Base-by-base conservation (phyloP, 2,329 filamentous ascomycete genomes). In the Clonostachys rosea region DNA sequence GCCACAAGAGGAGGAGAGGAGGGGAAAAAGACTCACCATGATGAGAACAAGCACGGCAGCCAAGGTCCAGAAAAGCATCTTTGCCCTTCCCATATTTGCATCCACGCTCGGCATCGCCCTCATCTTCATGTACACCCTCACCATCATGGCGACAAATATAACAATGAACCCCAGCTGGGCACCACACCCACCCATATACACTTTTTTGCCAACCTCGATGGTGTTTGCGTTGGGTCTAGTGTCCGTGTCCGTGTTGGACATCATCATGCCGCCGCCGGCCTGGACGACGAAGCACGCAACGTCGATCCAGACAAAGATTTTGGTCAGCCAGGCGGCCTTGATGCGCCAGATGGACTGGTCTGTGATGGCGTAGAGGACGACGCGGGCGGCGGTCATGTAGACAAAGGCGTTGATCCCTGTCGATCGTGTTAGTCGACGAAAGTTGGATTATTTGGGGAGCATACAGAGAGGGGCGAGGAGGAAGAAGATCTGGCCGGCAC, bases 261-360 rank as follows among this genome's bases (percentile, higher is more conserved):
- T 52, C 50, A 73, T 58, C 18, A 57, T 57, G 16, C 71, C 73
- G 30, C 66, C 68, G 3, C 50, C 60, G 12, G 58, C 62, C 54
- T 78, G 73, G 34, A 74, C 59, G 14, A 77, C 47, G 56, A 78
- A 77, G 13, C 68, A 70, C 34, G 69, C 36, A 14, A 76, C 53
- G 51, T 76, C 73, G 34, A 74, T 60, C 59, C 67, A 68, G 10
- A 78, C 71, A 43, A 78, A 77, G 36, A 69, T 56, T 39, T 66
- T 65, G 14, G 71, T 68, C 48, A 78, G 63, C n/a, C 60, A 60
- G 24, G 59, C 55, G 16, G 65, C 61, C 30, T 59, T 63, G 42
- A 69, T 54, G 9, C 64, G 60, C 35, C 65, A 55, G 16, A 71
- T 59, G 33, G 57, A 62, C 51, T 64, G 63, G 10, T 65, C 60